A percentile compares a stretch with the other conserved stretches of the same genome.
Conservation (phyloP, 164 flowering plant genomes). For the Vitis riparia region DNA sequence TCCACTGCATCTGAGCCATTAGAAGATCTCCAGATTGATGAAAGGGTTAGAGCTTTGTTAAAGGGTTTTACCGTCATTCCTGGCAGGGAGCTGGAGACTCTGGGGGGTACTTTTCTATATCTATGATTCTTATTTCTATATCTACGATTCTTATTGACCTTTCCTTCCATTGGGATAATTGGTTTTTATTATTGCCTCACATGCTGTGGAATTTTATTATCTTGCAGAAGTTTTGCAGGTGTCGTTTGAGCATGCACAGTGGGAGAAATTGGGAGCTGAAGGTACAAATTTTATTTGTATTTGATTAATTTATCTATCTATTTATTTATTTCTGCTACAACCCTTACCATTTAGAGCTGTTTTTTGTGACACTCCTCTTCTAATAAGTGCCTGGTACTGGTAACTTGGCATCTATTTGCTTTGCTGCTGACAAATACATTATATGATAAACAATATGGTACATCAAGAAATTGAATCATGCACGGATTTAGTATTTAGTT, state of each 20-base stretch:
- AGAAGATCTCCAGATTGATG: conserved; percentile 72
- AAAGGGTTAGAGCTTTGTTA: conserved; percentile 71
- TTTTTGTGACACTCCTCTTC: not conserved
- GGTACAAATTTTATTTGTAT: conserved; percentile 41
- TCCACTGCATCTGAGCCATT: conserved; percentile 27
- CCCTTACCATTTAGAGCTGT: not conserved
- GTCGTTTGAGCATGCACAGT: conserved; percentile 48
- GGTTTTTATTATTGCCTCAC: no score
- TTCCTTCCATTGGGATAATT: not conserved
- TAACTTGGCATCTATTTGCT: no score
- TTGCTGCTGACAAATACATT: no score
- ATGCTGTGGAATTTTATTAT: conserved; percentile 13
- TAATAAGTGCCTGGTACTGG: no score
- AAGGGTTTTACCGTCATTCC: conserved; percentile 59
- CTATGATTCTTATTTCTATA: not conserved
- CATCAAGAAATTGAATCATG: no score
- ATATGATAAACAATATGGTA: no score
- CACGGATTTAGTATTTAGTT: no score
- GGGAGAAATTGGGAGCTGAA: conserved; percentile 56
- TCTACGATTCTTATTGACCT: not conserved
- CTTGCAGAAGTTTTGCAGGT: conserved; percentile 74
- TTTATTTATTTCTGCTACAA: not conserved
- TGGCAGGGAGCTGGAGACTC: conserved; percentile 74
- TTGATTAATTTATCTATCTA: not conserved
- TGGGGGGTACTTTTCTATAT: conserved; percentile 57